Evolutionary conservation across 371 early-diverging fungal species (phyloP), one percentile per base, ranked within the genome.

Genomic region (Mortierella sp.): DNA sequence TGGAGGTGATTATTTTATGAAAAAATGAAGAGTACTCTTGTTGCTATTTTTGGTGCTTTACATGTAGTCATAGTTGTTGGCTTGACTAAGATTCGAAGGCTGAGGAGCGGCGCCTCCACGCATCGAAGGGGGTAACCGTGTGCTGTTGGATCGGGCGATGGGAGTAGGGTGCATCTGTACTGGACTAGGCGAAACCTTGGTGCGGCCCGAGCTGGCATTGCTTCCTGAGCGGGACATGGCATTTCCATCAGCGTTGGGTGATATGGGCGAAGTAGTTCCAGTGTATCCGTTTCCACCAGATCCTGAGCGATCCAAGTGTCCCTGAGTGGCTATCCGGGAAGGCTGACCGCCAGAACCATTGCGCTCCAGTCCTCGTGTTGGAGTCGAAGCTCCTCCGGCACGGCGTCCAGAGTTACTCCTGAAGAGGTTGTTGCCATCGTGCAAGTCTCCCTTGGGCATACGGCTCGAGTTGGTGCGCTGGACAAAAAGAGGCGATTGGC

Each of bases 51-150:
- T 18, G 35, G 55, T 46, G 68, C 51, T 72, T 68, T 78, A 83
- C 83, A 78, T 71, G 65, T 68, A 82, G 54, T 81, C 82, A 48
- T 75, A 78, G 70, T 75, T 83, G 70, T 83, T 83, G 2, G 76
- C 70, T 56, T 83, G 80, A 51, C 84, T 77, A 51, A 83, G 75
- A 49, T 74, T 55, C 41, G 84, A 83, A 24, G 84, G 74, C 4
- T 32, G 70, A 4, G 76, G 75, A 27, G 84, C 27, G 3, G 84
- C 27, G 3, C 55, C 68, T 5, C 72, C 84, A 1, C 84, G 80
- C 84, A 83, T 83, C 24, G 76, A 77, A 1, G 84, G 84, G 10
- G 83, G 83, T 58, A 83, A 18, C 49, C 83, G 44, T 12, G 83
- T 65, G 55, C 83, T 83, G 63, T 83, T 83, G 48, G 83, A 83